Evolutionary conservation across 2,329 filamentous ascomycete species (phyloP).

Genomic region (Chrysoporthe austroafricana): DNA sequence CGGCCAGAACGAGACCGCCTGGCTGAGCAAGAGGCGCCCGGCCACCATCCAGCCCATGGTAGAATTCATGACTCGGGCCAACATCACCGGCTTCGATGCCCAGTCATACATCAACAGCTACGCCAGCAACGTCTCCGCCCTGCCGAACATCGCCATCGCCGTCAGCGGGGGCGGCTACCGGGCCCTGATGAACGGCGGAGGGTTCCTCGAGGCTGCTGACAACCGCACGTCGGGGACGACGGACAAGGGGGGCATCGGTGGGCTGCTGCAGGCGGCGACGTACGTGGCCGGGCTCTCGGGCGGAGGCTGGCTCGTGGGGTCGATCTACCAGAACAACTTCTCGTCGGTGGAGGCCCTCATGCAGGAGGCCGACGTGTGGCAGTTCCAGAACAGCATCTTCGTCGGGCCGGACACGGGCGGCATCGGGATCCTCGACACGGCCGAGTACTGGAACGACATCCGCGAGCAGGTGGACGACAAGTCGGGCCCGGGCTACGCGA

Average conservation of each 20-base stretch:
- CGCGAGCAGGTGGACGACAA: slow-evolving; percentile 63
- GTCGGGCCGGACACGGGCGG: slow-evolving; percentile 37
- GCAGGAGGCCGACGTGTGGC: slow-evolving; percentile 43
- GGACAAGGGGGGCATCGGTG: slow-evolving; percentile 70
- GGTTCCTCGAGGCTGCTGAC: slow-evolving; percentile 80
- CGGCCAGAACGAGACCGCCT: slow-evolving; percentile 71
- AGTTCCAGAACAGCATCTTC: slow-evolving; percentile 42
- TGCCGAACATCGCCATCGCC: slow-evolving; percentile 71
- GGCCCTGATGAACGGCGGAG: slow-evolving; percentile 83
- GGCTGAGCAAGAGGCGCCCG: slow-evolving; percentile 72
- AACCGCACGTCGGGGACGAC: slow-evolving; percentile 68
- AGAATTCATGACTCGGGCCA: slow-evolving; percentile 70
- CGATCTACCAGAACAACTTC: slow-evolving; percentile 83
- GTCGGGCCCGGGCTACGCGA: slow-evolving; percentile 64
- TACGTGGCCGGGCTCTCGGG: slow-evolving; percentile 83
- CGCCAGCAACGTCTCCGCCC: slow-evolving; percentile 61
- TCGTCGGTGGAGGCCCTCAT: slow-evolving; percentile 65
- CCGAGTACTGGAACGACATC: slow-evolving; percentile 64
- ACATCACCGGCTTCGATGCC: slow-evolving; percentile 81
- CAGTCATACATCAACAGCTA: slow-evolving; percentile 68
- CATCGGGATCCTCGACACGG: slow-evolving; percentile 35
- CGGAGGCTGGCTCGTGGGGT: slow-evolving; percentile 84
- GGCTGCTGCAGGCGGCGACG: slow-evolving; percentile 78
- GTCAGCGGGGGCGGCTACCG: slow-evolving; percentile 85
- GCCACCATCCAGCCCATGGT: slow-evolving; percentile 77